Evolutionary conservation across 306 rosid genomes (phyloP), one percentile per base, ranked within the genome.

Genomic region (Castanea crenata): DNA sequence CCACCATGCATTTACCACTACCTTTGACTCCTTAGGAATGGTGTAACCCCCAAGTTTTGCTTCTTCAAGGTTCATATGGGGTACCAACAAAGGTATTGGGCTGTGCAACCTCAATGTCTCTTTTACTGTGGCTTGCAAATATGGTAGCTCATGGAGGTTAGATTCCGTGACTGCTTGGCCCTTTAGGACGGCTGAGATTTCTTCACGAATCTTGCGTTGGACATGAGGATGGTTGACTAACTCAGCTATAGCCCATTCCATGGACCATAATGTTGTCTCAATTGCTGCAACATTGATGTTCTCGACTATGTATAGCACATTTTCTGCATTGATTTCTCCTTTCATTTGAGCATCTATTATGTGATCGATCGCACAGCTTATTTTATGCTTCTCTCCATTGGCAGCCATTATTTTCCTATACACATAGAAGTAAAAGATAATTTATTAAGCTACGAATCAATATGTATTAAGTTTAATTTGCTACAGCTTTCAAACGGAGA

Each of bases 181-280:
- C 55, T 88, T 87, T 5, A 88, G 93, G 52, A 90, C 87, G 5
- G 57, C 13, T n/a, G 90, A 80, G 80, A 90, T 88, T 74, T 91
- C 98, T 0, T 93, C 80, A 0, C 97, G 89, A 46, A 93, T 86
- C 79, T 90, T 91, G 57, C 31, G 55, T 74, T 93, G 98, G 1
- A 91, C 90, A 0, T 19, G 69, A 73, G 97, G 97, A 77, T 91
- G 79, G 52, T 90, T 93, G 4, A 93, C 98, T 67, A 93, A 52
- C 87, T 93, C 97, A 11, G 97, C 98, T 80, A 91, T 93, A 21
- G 91, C 94, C 98, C 98, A 91, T 35, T 93, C 98, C 93, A 93
- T 93, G 4, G 97, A 93, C 97, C 98, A 90, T 41, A 93, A 77
- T 19, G 98, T 91, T 59, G 97, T 93, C 69, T 93, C 94, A 78